Percentiles rank a stretch among this genome's conserved stretches.
Conservation (phyloP, 768 basidiomycete species). For the Holtermanniella nyarrowii region DNA sequence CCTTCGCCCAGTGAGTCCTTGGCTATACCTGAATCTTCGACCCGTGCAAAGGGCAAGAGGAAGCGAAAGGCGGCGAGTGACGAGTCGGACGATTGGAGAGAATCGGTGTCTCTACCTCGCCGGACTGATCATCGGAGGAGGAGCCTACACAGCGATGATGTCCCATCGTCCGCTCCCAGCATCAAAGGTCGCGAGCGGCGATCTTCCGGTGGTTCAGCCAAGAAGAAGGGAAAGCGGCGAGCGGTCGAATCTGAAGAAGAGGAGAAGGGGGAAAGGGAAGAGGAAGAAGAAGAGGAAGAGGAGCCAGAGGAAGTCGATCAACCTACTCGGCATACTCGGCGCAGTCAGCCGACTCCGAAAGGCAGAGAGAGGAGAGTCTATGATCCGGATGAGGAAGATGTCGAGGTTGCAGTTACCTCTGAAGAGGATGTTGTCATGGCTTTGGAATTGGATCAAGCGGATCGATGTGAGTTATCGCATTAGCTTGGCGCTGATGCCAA, state of each 20-base stretch:
- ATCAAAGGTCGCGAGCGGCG: background rate
- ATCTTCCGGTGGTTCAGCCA: background rate
- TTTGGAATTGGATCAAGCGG: slow-evolving; percentile 33
- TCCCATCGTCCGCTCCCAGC: no score
- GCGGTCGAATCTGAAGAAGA: background rate
- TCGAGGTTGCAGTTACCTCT: slow-evolving; percentile 9
- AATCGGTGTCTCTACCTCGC: no score
- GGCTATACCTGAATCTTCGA: no score
- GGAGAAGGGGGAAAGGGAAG: background rate
- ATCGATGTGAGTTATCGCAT: slow-evolving; percentile 9
- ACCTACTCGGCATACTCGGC: no score
- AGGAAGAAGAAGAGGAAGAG: background rate
- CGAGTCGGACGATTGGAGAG: no score
- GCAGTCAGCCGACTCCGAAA: no score
- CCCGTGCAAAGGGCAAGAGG: no score
- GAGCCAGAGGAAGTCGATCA: no score
- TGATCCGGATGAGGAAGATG: slow-evolving; percentile 22
- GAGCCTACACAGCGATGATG: background rate
- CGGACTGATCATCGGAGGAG: no score
- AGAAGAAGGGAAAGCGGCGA: background rate
- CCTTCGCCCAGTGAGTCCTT: no score
- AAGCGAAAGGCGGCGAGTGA: no score
- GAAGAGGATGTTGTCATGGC: slow-evolving; percentile 26
- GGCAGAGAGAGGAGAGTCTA: slow-evolving; percentile 3
- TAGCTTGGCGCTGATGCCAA: background rate